These are phyloP conservation scores for Sporothrix brunneoviolacea DNA, from an alignment of 2,329 filamentous ascomycete species.

Conservation along the genomic window DNA sequence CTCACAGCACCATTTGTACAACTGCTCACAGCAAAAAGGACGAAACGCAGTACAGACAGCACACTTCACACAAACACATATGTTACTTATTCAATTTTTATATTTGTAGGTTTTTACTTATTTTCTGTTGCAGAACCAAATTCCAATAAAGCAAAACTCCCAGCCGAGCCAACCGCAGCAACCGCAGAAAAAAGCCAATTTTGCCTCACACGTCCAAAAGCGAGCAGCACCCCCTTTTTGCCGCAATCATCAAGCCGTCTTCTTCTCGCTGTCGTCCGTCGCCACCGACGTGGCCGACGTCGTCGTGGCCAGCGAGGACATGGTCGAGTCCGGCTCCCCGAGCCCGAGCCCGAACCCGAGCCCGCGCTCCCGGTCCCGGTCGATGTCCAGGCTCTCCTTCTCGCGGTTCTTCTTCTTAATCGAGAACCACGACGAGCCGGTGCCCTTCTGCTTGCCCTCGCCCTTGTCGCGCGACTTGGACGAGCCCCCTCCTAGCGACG, in stretches of 20 bases:
- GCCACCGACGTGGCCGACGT: background rate
- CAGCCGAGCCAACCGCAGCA: too few relatives aligned
- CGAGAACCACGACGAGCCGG: slow-evolving; percentile 45
- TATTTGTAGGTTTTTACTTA: too few relatives aligned
- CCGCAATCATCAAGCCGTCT: background rate
- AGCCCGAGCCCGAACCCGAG: background rate
- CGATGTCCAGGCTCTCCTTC: slow-evolving; percentile 50
- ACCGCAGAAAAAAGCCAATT: too few relatives aligned
- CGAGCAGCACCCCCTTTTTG: too few relatives aligned
- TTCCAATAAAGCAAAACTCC: too few relatives aligned
- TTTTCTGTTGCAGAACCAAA: too few relatives aligned
- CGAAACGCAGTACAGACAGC: too few relatives aligned
- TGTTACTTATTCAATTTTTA: too few relatives aligned
- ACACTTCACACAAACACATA: too few relatives aligned
- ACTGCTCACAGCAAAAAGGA: too few relatives aligned
- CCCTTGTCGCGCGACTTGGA: slow-evolving; percentile 31
- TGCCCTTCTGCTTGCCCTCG: slow-evolving; percentile 37
- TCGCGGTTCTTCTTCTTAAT: slow-evolving; percentile 56
- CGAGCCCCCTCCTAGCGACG: slow-evolving; percentile 49
- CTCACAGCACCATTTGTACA: too few relatives aligned
- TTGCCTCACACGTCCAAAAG: too few relatives aligned
- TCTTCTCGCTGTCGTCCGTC: slow-evolving; percentile 14
- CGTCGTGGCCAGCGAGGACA: slow-evolving; percentile 12
- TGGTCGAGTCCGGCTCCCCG: slow-evolving; percentile 16
- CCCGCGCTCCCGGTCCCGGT: slow-evolving; percentile 28